Conservation (phyloP, 306 rosid species). For the Citrullus colocynthis region DNA sequence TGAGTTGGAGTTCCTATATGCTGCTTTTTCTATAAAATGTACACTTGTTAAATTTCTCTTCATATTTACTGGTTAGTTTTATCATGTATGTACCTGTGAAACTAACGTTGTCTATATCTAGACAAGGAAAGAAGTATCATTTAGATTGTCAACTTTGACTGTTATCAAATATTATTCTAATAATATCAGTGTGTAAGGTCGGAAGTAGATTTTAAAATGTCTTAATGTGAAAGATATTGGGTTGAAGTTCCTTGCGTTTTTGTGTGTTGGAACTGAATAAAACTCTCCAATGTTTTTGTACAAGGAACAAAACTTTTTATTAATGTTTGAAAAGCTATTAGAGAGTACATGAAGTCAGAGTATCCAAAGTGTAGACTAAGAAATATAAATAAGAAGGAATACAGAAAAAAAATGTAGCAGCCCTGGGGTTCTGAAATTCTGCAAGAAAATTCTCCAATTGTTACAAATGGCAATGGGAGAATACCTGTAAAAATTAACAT, state of each 20-base stretch:
- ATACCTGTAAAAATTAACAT: neutral
- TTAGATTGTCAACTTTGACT: neutral
- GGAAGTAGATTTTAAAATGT: neutral
- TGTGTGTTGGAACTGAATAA: neutral
- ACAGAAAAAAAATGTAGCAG: neutral
- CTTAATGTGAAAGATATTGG: neutral
- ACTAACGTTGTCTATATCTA: neutral
- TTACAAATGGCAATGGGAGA: neutral
- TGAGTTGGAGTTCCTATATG: no score
- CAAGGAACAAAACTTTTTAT: no score
- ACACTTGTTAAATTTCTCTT: no score
- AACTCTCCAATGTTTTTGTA: neutral
- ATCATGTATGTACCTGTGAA: neutral
- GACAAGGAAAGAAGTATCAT: neutral
- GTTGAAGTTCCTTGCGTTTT: neutral
- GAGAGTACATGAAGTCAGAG: neutral
- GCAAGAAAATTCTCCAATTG: neutral
- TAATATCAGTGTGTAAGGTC: neutral
- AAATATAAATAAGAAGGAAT: neutral
- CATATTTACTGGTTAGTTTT: neutral
- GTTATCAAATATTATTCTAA: neutral
- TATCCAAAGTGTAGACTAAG: neutral
- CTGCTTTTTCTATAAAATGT: no score
- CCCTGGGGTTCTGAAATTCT: neutral
- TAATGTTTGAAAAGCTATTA: neutral